Percentiles rank a stretch among this genome's conserved stretches.
Conservation (phyloP, 352 stramenopile species). For the Aphanomyces invadans region DNA sequence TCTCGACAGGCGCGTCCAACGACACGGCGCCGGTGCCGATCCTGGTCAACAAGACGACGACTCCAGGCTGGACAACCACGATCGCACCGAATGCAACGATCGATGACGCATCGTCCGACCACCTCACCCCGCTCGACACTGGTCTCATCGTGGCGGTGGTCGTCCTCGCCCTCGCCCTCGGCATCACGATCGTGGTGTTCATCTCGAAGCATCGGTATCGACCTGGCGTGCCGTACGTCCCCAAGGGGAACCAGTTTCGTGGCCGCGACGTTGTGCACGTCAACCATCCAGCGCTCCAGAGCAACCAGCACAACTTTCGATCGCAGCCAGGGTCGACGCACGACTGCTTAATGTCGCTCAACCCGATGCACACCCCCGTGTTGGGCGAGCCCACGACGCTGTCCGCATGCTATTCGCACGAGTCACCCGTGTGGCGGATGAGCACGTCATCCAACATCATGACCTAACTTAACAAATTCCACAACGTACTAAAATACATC, state of each 20-base stretch:
- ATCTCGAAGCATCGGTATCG: too few species aligned
- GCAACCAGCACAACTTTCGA: neutral
- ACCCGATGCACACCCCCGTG: neutral
- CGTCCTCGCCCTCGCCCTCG: neutral
- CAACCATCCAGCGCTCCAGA: neutral
- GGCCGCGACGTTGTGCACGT: neutral
- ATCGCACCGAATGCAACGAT: neutral
- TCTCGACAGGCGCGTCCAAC: neutral
- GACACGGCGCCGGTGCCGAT: neutral
- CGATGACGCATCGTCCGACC: neutral
- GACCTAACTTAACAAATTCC: neutral
- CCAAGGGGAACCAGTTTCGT: too few species aligned
- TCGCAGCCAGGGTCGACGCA: neutral
- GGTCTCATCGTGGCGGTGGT: neutral
- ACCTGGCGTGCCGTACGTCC: too few species aligned
- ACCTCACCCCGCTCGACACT: neutral
- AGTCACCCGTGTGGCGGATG: neutral
- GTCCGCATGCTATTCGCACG: neutral
- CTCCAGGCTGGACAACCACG: neutral
- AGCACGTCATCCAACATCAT: conserved; percentile 1
- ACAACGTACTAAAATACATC: neutral
- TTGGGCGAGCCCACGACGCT: neutral
- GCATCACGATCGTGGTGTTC: neutral
- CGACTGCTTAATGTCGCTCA: neutral
- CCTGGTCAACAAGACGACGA: neutral